phyloP scores from a whole-genome alignment of 768 basidiomycete species.

The Suillus spraguei region DNA sequence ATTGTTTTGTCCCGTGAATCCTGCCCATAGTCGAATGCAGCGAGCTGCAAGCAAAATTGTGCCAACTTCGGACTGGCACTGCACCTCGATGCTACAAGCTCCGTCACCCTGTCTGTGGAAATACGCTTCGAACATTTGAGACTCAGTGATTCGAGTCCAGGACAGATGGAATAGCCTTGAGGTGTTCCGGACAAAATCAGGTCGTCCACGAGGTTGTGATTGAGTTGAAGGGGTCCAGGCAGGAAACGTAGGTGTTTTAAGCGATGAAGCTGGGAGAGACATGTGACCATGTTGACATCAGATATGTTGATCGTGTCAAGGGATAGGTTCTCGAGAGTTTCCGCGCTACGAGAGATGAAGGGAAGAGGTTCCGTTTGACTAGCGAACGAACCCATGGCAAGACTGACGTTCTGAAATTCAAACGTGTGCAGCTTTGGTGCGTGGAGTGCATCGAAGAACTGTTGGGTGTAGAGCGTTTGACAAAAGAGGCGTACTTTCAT shows the following conservation, averaged over 20 bases:
- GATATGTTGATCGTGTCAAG: constrained; percentile 27
- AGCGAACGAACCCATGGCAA: constrained; percentile 25
- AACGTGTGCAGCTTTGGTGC: constrained; percentile 29
- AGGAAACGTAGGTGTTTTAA: constrained; percentile 24
- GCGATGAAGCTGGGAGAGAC: constrained; percentile 22
- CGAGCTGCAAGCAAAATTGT: constrained; percentile 28
- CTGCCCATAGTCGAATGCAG: constrained; percentile 30
- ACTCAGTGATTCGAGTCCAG: constrained; percentile 25
- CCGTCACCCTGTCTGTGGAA: constrained; percentile 24
- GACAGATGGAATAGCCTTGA: constrained; percentile 19
- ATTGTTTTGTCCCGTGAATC: constrained; percentile 33
- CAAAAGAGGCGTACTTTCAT: constrained; percentile 29
- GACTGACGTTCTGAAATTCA: constrained; percentile 32
- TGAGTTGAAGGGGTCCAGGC: constrained; percentile 33
- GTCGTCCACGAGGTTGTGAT: constrained; percentile 31
- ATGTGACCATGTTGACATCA: constrained; percentile 22
- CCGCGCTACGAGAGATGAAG: constrained; percentile 27
- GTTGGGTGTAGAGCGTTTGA: constrained; percentile 27
- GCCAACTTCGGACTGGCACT: constrained; percentile 15
- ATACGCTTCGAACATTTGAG: constrained; percentile 28
- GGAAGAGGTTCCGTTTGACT: constrained; percentile 32
- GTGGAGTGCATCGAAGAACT: constrained; percentile 30
- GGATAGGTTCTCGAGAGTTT: constrained; percentile 30
- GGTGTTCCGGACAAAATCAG: constrained; percentile 15
- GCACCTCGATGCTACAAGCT: constrained; percentile 29